Evolutionary conservation across 345 rosid species (phyloP), one percentile per base, ranked within the genome.

Genomic region (Ceriops decandra): DNA sequence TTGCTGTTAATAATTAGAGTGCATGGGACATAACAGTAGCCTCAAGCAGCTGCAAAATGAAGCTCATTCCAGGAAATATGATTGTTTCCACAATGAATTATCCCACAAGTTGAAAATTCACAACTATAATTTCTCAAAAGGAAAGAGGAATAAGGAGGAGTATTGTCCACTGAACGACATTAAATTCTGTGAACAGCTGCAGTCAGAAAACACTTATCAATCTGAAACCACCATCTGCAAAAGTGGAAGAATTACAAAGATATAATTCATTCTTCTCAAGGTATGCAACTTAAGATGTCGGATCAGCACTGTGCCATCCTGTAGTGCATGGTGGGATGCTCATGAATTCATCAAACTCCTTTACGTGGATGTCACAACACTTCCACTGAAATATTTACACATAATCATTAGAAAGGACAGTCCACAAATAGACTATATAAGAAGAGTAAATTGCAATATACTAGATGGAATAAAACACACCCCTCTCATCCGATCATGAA

Each of bases 291-390:
- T 36, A 72, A 8, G 70, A 66, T 5, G 19, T 64, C 1, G 66
- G 71, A 66, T 72, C 60, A 0, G 87, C 84, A 74, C 80, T 76
- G 72, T 95, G 98, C 99, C 99, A 95, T 56, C 99, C 99, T 77
- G 86, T 88, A 68, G 84, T 20, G 77, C 98, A 95, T 0, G 99
- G 93, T 15, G 97, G 90, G 76, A 92, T 92, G 57, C 75, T 77
- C 90, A 95, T 83, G 84, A 95, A 95, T 79, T 92, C 99, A 47
- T 95, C 98, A 26, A 95, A 95, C 80, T 95, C 99, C 72, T 92
- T 87, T 22, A 86, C 98, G 33, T 87, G 91, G 63, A 87, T 72
- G 69, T 88, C 86, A 47, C 99, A 92, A 80, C 99, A 95, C 76
- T 92, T 87, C 99, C 99, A 95, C 98, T 95, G 85, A 74, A 77